These are phyloP conservation scores for Lodderomyces theae DNA, from an alignment of 1,139 yeast species.

Conservation along the genomic window DNA sequence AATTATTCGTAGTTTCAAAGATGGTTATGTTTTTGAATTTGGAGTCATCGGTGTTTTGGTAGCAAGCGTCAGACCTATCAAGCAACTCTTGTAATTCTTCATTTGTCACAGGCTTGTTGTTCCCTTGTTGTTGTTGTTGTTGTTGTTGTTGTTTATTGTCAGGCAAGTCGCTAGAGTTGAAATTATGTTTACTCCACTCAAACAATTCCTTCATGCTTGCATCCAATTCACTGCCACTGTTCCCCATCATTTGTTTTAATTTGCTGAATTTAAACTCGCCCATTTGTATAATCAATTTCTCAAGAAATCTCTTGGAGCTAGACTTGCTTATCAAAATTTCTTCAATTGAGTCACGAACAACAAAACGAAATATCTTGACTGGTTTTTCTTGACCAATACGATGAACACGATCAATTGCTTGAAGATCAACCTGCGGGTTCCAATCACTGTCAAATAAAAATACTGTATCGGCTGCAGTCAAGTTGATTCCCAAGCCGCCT, in stretches of 20 bases:
- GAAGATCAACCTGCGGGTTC: slow-evolving; percentile 96
- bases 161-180: slow-evolving; percentile 8
- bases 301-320: slow-evolving; percentile 73
- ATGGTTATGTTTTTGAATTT: slow-evolving; percentile 44
- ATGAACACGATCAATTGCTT: slow-evolving; percentile 95
- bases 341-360: slow-evolving; percentile 77
- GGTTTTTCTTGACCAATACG: slow-evolving; percentile 88
- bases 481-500: slow-evolving; percentile 90
- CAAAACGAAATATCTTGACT: slow-evolving; percentile 74
- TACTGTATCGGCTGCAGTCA: slow-evolving; percentile 86
- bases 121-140: too few relatives aligned
- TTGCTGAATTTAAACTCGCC: slow-evolving; percentile 68
- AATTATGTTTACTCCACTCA: slow-evolving; percentile 27
- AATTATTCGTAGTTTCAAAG: slow-evolving; percentile 50
- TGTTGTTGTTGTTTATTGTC: slow-evolving; percentile 11
- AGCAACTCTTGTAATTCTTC: slow-evolving; percentile 52
- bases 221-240: slow-evolving; percentile 12
- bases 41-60: slow-evolving; percentile 22
- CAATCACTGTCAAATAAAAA: slow-evolving; percentile 89
- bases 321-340: slow-evolving; percentile 76
- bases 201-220: slow-evolving; percentile 29
- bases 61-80: slow-evolving; percentile 52
- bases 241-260: slow-evolving; percentile 19
- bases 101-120: slow-evolving; percentile 17
- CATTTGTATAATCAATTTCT: slow-evolving; percentile 77